phyloP scores from a whole-genome alignment of 225 moss, liverwort and hornwort species.

The Polytrichum commune region DNA sequence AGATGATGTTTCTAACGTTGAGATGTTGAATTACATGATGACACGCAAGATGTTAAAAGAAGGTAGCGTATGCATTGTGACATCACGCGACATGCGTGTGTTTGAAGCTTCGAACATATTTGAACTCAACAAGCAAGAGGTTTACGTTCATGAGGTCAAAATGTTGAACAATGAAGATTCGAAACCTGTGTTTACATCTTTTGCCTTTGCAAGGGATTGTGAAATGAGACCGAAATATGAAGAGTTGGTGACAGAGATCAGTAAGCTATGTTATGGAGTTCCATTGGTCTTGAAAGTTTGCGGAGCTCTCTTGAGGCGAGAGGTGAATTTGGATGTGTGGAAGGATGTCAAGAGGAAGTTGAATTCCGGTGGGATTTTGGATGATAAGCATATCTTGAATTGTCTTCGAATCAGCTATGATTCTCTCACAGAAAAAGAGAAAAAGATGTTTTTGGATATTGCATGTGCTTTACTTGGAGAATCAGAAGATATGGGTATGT shows the following conservation, averaged over 20 bases:
- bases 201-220: slow-evolving; percentile 1
- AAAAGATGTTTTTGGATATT: slow-evolving; percentile 10
- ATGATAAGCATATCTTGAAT: not conserved
- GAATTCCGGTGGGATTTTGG: not conserved
- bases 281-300: not conserved
- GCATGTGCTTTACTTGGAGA: not conserved
- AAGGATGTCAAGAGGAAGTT: not conserved
- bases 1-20: not conserved
- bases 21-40: not conserved
- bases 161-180: not conserved
- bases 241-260: not conserved
- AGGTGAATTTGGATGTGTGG: not conserved
- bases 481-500: not conserved
- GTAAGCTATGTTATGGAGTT: not conserved
- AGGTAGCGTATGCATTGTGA: not conserved
- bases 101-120: not conserved
- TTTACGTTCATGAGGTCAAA: not conserved
- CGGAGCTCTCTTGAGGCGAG: not conserved
- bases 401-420: slow-evolving; percentile 4
- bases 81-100: not conserved
- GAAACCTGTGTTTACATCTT: not conserved
- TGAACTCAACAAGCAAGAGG: too few relatives aligned
- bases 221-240: not conserved
- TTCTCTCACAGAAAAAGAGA: not conserved
- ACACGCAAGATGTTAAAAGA: not conserved